Evolutionary conservation across 2,329 filamentous ascomycete species (phyloP), one percentile per base, ranked within the genome.

Genomic region (Amauroascus niger): DNA sequence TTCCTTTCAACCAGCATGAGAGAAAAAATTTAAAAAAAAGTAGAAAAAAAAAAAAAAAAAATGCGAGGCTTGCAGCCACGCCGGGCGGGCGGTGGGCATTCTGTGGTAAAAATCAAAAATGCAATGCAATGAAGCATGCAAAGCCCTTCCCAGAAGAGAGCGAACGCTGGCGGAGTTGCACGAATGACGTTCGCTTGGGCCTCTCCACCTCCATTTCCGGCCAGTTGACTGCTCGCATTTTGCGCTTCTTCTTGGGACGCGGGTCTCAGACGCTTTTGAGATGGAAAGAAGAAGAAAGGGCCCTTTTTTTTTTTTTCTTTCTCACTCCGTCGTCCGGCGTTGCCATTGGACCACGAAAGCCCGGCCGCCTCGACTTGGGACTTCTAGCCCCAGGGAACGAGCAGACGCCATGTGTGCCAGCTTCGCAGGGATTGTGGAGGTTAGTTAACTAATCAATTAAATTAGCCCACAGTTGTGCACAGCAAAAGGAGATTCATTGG

Each of bases 321-420:
- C 18, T 26, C 49, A 22, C 30, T 39, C 8, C 2, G n/a, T 6
- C 13, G 35, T 20, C 20, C 32, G 35, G 20, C 44, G 43, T 28
- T 41, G 51, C 43, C 32, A 53, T 53, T 53, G 51, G 51, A 22
- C 51, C 51, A 53, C 51, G 51, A 53, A 20, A 22, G 41, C 32
- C 40, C 8, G 14, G 18, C 40, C n/a, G 33, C 35, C 24, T 41
- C 22, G 35, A 50, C 35, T 48, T 14, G 28, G 22, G 11, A 8
- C 32, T 50, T 26, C 39, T 16, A n/a, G n/a, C n/a, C n/a, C 28
- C n/a, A 40, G 20, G 49, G 26, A 45, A 45, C 39, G 40, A 45
- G 16, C 37, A 47, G 20, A 46, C 43, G 40, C 43, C 43, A 47
- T 28, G 50, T 53, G 50, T 53, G 50, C 50, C 50, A 53, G 37